phyloP scores from a whole-genome alignment of 2,329 filamentous ascomycete genomes.

The Dactylellina parvicollis region DNA sequence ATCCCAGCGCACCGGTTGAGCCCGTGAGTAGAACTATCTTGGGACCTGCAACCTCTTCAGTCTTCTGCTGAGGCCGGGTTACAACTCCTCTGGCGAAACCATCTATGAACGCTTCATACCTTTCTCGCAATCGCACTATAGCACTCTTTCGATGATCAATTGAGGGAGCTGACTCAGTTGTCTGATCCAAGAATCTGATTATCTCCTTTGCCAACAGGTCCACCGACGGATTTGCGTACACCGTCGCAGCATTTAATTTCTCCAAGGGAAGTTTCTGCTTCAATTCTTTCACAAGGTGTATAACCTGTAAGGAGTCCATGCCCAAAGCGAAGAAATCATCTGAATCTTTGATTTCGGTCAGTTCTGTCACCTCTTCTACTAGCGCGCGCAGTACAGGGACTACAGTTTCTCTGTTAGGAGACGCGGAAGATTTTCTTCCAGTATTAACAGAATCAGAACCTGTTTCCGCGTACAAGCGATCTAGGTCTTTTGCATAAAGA shows the following conservation, averaged over 20 bases:
- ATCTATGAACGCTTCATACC: constrained; percentile 3
- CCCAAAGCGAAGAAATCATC: constrained; percentile 62
- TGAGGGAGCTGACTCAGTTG: background rate
- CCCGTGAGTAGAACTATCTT: constrained; percentile 62
- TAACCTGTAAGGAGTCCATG: constrained; percentile 62
- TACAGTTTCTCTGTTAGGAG: background rate
- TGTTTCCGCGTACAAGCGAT: background rate
- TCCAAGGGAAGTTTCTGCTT: constrained; percentile 6
- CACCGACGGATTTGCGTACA: background rate
- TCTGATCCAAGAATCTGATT: background rate
- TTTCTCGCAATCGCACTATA: background rate
- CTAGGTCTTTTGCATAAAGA: constrained; percentile 63
- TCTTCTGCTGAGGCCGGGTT: background rate
- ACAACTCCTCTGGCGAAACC: background rate
- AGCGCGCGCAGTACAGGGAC: constrained; percentile 48
- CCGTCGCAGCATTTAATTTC: background rate
- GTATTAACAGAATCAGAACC: background rate
- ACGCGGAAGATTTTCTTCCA: constrained; percentile 9
- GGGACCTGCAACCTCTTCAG: background rate
- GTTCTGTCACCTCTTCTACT: constrained; percentile 42
- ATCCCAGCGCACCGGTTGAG: constrained; percentile 62
- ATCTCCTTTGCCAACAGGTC: background rate
- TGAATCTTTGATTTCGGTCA: constrained; percentile 4
- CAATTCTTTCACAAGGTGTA: background rate
- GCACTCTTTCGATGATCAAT: background rate